Conservation (phyloP, 73 alveolate genomes). For the Tetrahymena malaccensis region DNA sequence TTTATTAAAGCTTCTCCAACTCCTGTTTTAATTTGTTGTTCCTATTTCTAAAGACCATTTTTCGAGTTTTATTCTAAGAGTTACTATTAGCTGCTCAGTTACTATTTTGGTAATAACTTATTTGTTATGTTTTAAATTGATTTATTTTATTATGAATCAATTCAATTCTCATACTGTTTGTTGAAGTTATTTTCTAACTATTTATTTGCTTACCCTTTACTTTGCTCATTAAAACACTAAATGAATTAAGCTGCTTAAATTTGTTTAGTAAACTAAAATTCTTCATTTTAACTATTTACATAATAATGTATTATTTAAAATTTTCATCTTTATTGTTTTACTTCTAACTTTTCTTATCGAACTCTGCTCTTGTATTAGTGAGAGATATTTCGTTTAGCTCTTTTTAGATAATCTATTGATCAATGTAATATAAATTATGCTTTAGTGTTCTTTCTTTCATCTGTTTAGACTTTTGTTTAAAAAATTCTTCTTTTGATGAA, state of each 20-base stretch:
- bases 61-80: background rate
- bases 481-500: background rate
- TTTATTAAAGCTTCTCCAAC: background rate
- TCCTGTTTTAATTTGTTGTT: background rate
- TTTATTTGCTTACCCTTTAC: background rate
- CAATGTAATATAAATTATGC: background rate
- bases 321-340: background rate
- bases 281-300: background rate
- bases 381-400: background rate
- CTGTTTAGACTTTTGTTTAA: background rate
- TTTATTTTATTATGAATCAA: background rate
- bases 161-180: background rate
- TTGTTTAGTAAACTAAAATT: background rate
- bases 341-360: background rate
- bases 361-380: background rate
- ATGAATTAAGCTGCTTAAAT: background rate
- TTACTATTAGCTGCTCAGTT: background rate
- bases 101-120: background rate
- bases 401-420: background rate
- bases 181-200: background rate
- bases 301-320: background rate
- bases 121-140: background rate
- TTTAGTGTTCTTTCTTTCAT: background rate
- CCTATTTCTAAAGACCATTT: background rate
- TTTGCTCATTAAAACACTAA: background rate